Conservation (phyloP, 2,329 filamentous ascomycete species). For the Penicillium aurantiogriseum region DNA sequence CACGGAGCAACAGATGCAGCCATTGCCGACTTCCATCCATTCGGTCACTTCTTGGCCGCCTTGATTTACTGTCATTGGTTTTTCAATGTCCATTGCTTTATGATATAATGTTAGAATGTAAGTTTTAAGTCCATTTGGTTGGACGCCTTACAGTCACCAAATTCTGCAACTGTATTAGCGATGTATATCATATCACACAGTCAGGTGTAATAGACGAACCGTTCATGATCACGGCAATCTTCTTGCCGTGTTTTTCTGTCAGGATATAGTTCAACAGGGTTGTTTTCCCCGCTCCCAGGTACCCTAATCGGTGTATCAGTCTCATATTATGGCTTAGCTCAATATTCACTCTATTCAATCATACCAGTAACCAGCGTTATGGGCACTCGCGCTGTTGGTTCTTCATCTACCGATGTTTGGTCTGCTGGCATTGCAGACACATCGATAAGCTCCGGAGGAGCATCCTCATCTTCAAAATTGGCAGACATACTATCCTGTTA, state of each 20-base stretch:
- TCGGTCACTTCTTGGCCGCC: slow-evolving; percentile 80
- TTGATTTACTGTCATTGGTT: slow-evolving; percentile 86
- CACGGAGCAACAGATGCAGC: slow-evolving; percentile 96
- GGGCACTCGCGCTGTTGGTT: slow-evolving; percentile 43
- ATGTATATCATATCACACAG: not conserved
- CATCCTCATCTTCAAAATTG: slow-evolving; percentile 44
- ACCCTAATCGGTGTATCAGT: slow-evolving; percentile 57
- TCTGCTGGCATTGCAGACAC: slow-evolving; percentile 31
- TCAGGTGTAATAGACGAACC: slow-evolving; percentile 48
- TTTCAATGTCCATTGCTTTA: slow-evolving; percentile 87
- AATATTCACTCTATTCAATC: not conserved
- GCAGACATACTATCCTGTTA: slow-evolving; percentile 15
- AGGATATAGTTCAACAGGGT: slow-evolving; percentile 95
- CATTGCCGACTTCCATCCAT: slow-evolving; percentile 95
- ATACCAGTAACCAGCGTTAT: slow-evolving; percentile 53
- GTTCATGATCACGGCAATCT: slow-evolving; percentile 96
- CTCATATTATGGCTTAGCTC: not conserved
- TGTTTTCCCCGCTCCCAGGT: slow-evolving; percentile 93
- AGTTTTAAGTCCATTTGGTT: not conserved
- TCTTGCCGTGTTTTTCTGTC: slow-evolving; percentile 92
- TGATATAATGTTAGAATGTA: slow-evolving; percentile 1
- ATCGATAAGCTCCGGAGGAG: slow-evolving; percentile 46
- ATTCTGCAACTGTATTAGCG: slow-evolving; percentile 55
- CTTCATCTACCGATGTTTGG: slow-evolving; percentile 23
- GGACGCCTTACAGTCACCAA: slow-evolving; percentile 67